These are phyloP conservation scores for Clitopilus passeckerianus DNA, from an alignment of 768 basidiomycete genomes.

Conservation along the genomic window DNA sequence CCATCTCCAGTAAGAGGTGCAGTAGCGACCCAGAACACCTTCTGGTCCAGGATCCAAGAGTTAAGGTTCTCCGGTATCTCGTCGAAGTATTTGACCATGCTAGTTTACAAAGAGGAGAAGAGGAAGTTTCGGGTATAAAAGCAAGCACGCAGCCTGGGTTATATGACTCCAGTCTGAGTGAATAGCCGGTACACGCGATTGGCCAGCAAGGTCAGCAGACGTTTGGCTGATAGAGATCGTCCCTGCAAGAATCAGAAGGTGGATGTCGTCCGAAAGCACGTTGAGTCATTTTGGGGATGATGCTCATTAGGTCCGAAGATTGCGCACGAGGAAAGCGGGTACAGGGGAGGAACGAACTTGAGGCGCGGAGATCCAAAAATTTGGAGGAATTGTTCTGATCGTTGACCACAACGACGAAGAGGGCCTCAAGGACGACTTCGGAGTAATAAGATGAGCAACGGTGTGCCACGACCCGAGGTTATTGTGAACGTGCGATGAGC, in stretches of 20 bases:
- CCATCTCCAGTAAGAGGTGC: constrained; percentile 54
- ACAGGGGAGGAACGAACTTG: neutral
- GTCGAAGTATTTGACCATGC: constrained; percentile 56
- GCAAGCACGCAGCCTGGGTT: neutral
- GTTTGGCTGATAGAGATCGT: neutral
- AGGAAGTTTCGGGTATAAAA: neutral
- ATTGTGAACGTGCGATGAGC: constrained; percentile 53
- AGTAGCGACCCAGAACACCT: constrained; percentile 70
- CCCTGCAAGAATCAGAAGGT: neutral
- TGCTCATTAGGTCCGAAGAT: neutral
- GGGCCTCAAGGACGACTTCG: neutral
- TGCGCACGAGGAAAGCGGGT: neutral
- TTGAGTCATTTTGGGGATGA: neutral
- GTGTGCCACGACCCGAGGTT: constrained; percentile 25
- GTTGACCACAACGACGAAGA: neutral
- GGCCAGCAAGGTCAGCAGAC: neutral
- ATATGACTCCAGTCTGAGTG: neutral
- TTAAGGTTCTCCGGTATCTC: constrained; percentile 48
- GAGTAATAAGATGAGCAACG: constrained; percentile 16
- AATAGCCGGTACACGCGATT: neutral
- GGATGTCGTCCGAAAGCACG: neutral
- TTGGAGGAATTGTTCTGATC: neutral
- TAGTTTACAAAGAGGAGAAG: neutral
- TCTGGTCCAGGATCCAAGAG: constrained; percentile 56
- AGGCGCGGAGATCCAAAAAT: neutral